These are phyloP conservation scores for Plenodomus biglobosus DNA, from an alignment of 2,329 filamentous ascomycete genomes.

Conservation along the genomic window DNA sequence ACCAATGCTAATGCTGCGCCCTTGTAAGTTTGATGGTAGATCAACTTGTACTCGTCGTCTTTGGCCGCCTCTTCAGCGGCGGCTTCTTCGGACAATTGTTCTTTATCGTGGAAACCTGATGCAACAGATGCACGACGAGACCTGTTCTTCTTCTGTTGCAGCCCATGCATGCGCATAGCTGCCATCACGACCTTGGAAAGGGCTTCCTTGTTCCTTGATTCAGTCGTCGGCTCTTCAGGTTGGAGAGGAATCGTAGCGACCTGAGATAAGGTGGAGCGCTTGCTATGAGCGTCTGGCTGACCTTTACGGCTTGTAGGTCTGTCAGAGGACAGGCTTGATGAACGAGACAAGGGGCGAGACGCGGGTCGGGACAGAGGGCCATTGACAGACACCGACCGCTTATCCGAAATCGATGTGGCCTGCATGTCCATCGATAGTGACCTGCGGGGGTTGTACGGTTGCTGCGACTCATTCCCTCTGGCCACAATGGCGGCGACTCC, in stretches of 20 bases:
- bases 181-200: conserved; percentile 55
- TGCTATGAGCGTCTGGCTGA: conserved; percentile 22
- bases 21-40: conserved; percentile 57
- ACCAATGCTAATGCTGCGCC: conserved; percentile 52
- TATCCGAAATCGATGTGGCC: conserved; percentile 20
- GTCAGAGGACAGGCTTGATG: conserved; percentile 40
- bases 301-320: conserved; percentile 38
- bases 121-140: conserved; percentile 28
- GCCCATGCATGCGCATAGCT: conserved; percentile 55
- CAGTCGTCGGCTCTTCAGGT: conserved; percentile 38
- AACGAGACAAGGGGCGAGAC: conserved; percentile 33
- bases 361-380: conserved; percentile 22
- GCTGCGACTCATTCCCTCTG: conserved; percentile 29
- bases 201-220: conserved; percentile 53
- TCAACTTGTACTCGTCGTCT: conserved; percentile 55
- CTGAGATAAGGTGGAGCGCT: conserved; percentile 38
- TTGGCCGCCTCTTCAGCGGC: conserved; percentile 37
- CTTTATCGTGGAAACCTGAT: conserved; percentile 15
- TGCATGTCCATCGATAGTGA: conserved; percentile 36
- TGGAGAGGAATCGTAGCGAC: conserved; percentile 37
- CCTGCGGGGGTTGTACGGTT: conserved; percentile 36
- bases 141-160: conserved; percentile 48
- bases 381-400: conserved; percentile 29
- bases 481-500: conserved; percentile 48
- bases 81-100: conserved; percentile 18